Conservation (phyloP, 1,284 basidiomycete genomes). For the Paramarasmius palmivorus region DNA sequence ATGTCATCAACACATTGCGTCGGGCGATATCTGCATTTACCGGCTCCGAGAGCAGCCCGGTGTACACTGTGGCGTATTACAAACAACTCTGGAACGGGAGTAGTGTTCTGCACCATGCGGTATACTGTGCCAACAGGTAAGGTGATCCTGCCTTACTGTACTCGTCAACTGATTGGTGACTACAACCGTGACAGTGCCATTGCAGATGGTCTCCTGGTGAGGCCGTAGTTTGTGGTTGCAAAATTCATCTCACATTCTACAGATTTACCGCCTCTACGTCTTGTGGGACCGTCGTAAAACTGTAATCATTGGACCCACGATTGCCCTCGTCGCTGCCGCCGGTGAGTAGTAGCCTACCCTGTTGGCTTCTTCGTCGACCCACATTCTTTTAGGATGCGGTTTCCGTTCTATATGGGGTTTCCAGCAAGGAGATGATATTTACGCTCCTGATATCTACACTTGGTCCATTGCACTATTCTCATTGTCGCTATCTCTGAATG, state of each 20-base stretch:
- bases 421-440: conserved; percentile 9
- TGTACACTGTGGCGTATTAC: conserved; percentile 7
- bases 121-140: conserved; percentile 13
- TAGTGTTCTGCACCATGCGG: conserved; percentile 12
- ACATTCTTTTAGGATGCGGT: conserved; percentile 6
- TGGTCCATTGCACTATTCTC: conserved; percentile 13
- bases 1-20: conserved; percentile 6
- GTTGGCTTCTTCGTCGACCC: too few species aligned
- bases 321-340: conserved; percentile 6
- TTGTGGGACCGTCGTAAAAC: conserved; percentile 1
- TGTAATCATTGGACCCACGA: conserved; percentile 5
- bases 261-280: conserved; percentile 9
- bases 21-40: conserved; percentile 10
- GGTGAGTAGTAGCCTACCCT: too few species aligned
- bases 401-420: conserved; percentile 14
- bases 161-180: not conserved
- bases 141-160: not conserved
- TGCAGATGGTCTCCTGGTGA: not conserved
- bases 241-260: not conserved
- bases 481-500: conserved; percentile 10
- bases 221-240: not conserved
- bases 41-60: conserved; percentile 2
- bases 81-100: conserved; percentile 8
- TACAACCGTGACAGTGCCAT: not conserved
- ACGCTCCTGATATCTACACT: conserved; percentile 7